Evolutionary conservation across 2,329 filamentous ascomycete species (phyloP), one percentile per base, ranked within the genome.

Genomic region (Aureobasidium melanogenum): DNA sequence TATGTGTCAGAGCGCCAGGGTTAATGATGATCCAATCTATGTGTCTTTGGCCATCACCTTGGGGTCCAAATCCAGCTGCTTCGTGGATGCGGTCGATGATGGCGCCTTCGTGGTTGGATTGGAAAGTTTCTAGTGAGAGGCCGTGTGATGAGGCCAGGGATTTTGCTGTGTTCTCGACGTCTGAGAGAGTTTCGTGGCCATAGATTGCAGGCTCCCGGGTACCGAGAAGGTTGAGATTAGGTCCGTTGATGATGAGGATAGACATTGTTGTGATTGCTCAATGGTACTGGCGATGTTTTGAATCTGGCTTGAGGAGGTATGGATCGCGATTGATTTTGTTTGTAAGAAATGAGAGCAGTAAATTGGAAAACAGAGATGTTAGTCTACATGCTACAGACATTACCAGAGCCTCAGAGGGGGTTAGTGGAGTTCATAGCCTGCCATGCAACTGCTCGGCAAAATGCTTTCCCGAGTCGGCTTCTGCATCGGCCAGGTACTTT

Each of bases 211-310:
- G 88, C 71, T 93, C 88, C 24, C 89, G 81, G 14, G 83, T 87
- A 38, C 88, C 88, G 32, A 92, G 82, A 54, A 92, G 85, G 75
- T 91, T 91, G 67, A 92, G 85, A 72, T 92, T 92, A 34, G 88
- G 88, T n/a, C 88, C 88, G 73, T 91, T 91, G 77, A 91, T 84
- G 66, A 91, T 79, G 67, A 91, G 84, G 69, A 91, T 84, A 47
- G 69, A 73, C 59, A 61, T 61, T n/a, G 24, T 32, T 26, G 15
- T 28, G 15, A 6, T 24, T 9, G 3, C 3, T 51, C 10, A 12
- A 51, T 26, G 3, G 39, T 12, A 10, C n/a, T 22, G 12, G 5
- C 9, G 48, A 15, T 48, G 17, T 19, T 48, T 5, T 43, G 28
- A 30, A 30, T 30, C 28, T 30, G 28, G 28, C 5, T 30, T 30